A percentile compares a stretch with the other conserved stretches of the same genome.
Evolutionary conservation across 768 basidiomycete genomes (phyloP).

Genomic region (Russula sp.): DNA sequence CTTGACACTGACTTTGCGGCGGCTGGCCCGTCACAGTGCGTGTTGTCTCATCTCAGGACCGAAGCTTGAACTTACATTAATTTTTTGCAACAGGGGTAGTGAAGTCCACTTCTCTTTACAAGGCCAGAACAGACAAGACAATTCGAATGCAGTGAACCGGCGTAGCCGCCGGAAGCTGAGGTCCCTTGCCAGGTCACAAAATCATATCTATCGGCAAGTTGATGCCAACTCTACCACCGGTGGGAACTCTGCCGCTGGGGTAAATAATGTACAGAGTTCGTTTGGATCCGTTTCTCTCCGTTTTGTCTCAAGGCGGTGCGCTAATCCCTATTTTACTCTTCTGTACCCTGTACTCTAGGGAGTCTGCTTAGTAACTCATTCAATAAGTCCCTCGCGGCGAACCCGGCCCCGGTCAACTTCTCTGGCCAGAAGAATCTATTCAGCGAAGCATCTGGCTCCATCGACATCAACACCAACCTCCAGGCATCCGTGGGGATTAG

Average conservation of each 20-base stretch:
- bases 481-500: neutral
- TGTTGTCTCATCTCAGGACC: neutral
- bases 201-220: neutral
- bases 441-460: neutral
- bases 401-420: neutral
- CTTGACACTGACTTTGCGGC: conserved; percentile 1
- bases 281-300: neutral
- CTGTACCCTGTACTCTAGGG: neutral
- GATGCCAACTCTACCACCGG: neutral
- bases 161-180: neutral
- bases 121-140: neutral
- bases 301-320: neutral
- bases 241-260: neutral
- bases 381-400: neutral
- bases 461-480: conserved; percentile 10
- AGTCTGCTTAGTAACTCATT: neutral
- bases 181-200: neutral
- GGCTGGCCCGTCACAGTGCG: neutral
- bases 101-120: neutral
- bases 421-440: neutral
- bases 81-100: neutral
- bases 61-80: neutral
- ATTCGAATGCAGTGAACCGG: neutral
- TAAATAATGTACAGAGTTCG: neutral
- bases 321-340: neutral